Base-by-base conservation (phyloP, 2,329 filamentous ascomycete species). In the Paradendryphiella salina region DNA sequence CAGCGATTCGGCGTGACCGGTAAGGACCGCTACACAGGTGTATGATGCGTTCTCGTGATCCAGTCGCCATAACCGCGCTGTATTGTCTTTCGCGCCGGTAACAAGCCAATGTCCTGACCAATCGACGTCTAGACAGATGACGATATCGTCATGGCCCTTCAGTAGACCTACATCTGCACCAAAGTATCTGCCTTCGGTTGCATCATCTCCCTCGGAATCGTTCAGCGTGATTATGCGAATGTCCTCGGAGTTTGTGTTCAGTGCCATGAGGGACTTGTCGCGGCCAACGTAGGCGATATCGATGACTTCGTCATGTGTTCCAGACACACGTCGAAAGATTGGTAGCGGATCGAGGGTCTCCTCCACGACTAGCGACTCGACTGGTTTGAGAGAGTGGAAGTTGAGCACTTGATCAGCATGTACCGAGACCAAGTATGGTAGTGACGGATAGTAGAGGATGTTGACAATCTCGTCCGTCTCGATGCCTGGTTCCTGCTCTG, bases 61-160 rank as follows among this genome's bases (percentile, higher is more conserved):
- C 20, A 99, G 78, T 45, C 88, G 82, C 94, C 94, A 99, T 29
- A 99, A 76, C 58, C 89, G 86, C 14, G 93, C 94, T 2, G 89
- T 94, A 67, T 97, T 99, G 72, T 99, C 94, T 75, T 99, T 99
- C 17, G 94, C 90, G 45, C 93, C 94, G 1, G 94, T 97, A 10
- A 88, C 93, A 32, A 99, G 83, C 94, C 94, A 99, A 71, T 94
- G 86, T 0, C 95, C 95, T 8, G 94, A 97, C 90, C 91, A 96
- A 74, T 99, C 94, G 2, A 90, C 86, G 69, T 96, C 92, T 33
- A 99, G 79, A 51, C 91, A 92, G 62, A 99, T 96, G 53, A 99
- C 89, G 43, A 99, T 96, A 62, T 99, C 94, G 41, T 92, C 86
- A 63, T 99, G 94, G 1, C 94, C 94, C 67, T 89, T 90, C 1